These are phyloP conservation scores for Dioszegia crocea DNA, from an alignment of 768 basidiomycete genomes.

Conservation along the genomic window DNA sequence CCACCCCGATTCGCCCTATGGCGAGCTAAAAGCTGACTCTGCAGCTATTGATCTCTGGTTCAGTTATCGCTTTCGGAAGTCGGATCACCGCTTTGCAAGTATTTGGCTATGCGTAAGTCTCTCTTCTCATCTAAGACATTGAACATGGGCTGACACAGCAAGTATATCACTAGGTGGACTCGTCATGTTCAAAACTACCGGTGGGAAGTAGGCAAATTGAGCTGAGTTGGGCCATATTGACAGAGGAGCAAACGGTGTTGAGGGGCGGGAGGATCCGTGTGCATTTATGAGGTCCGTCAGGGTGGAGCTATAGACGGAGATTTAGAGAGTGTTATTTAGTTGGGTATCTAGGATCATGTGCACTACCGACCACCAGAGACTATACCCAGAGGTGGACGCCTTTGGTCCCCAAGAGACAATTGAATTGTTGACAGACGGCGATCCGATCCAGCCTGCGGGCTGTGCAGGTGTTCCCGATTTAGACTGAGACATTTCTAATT, in stretches of 20 bases:
- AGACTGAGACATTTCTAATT: neutral
- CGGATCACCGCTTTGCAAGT: slow-evolving; percentile 77
- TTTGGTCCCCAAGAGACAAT: too few species aligned
- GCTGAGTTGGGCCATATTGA: too few species aligned
- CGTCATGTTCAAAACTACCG: slow-evolving; percentile 71
- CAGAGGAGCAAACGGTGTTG: too few species aligned
- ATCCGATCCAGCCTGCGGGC: neutral
- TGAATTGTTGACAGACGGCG: too few species aligned
- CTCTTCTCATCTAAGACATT: neutral
- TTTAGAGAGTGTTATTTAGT: too few species aligned
- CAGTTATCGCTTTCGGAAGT: slow-evolving; percentile 79
- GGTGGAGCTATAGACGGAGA: too few species aligned
- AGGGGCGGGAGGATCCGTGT: too few species aligned
- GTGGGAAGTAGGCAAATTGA: slow-evolving; percentile 47
- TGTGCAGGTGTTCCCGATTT: neutral
- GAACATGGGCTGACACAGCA: slow-evolving; percentile 53
- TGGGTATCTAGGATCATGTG: too few species aligned
- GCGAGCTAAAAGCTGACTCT: neutral
- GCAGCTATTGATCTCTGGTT: slow-evolving; percentile 77
- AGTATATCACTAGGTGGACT: slow-evolving; percentile 80
- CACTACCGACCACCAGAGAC: too few species aligned
- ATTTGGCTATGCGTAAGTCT: slow-evolving; percentile 57
- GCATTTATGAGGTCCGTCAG: too few species aligned
- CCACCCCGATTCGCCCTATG: neutral
- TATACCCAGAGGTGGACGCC: too few species aligned